Conservation (phyloP, 495 filamentous ascomycete genomes). For the Hypoxylon crocopeplum region DNA sequence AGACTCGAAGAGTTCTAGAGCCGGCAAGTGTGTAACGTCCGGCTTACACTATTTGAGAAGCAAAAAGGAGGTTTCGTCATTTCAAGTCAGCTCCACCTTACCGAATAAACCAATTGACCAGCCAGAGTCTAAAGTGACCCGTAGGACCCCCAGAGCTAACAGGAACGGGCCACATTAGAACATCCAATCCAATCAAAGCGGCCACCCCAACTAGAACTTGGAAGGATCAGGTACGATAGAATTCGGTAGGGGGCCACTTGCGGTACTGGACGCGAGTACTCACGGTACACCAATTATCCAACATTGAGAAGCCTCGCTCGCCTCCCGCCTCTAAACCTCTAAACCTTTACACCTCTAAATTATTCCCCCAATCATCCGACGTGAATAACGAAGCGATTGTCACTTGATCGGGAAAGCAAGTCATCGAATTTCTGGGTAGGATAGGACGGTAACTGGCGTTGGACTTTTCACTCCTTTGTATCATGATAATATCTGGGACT, state of each 20-base stretch:
- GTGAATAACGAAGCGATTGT: constrained; percentile 18
- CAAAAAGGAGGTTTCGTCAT: constrained; percentile 37
- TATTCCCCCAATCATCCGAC: constrained; percentile 10
- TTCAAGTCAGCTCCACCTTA: constrained; percentile 28
- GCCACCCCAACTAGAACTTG: not conserved
- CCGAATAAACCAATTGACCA: constrained; percentile 7
- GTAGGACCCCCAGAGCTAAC: constrained; percentile 3
- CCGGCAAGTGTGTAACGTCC: constrained; percentile 17
- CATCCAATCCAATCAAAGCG: constrained; percentile 26
- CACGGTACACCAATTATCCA: too few species aligned
- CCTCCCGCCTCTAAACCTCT: not conserved
- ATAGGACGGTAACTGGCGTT: not conserved
- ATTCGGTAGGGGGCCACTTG: too few species aligned
- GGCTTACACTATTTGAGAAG: constrained; percentile 2
- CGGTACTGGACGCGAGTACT: too few species aligned
- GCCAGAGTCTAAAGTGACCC: not conserved
- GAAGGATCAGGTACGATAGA: constrained; percentile 13
- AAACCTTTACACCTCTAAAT: not conserved
- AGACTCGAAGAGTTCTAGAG: constrained; percentile 18
- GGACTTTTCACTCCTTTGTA: not conserved
- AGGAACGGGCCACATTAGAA: constrained; percentile 14
- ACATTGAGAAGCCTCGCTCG: not conserved
- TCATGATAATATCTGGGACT: constrained; percentile 14
- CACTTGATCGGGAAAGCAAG: constrained; percentile 2
- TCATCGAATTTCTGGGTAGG: too few species aligned